Evolutionary conservation across 2,329 filamentous ascomycete species (phyloP), one percentile per base, ranked within the genome.

Genomic region (Xylaria sp.): DNA sequence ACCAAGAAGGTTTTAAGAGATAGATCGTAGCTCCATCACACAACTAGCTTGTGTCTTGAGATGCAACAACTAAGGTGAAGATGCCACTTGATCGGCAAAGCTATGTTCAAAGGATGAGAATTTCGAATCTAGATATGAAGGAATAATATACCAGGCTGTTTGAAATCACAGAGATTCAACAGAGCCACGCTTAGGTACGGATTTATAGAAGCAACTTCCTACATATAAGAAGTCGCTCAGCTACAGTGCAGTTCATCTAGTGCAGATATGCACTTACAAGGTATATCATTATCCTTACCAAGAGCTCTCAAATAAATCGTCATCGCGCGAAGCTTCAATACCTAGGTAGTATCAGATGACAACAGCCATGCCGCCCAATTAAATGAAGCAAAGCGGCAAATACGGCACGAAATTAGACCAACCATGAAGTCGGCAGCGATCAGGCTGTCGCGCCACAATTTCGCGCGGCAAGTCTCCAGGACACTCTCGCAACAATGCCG

Each of bases 401-500:
- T 20, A 39, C 12, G 48, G n/a, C 7, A 18, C 44, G n/a, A 12
- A 56, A 20, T 52, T 9, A n/a, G 15, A 10, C 28, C 2, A 25
- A 58, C 52, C 46, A 79, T 79, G 77, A 77, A 75, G 70, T 69
- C 58, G 48, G 4, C 69, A 13, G 50, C 69, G 51, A 67, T 69
- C 58, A 73, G 73, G 65, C 39, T 74, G 23, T 64, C 75, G 37
- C 70, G 72, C 46, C 72, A 71, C 39, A 67, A 65, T 25, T 74
- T 78, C 66, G 75, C 73, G 55, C 71, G 71, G 3, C 74, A 73
- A 48, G 69, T 77, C 66, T 73, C 76, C 61, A 58, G 71, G 28
- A 68, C 76, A 48, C 73, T 78, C 63, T 64, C 75, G 37, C 70
- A 68, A 34, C 76, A 74, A 67, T 68, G 69, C 69, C 74, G 69